Evolutionary conservation across 768 basidiomycete species (phyloP).

Genomic region (Suillus placidus): DNA sequence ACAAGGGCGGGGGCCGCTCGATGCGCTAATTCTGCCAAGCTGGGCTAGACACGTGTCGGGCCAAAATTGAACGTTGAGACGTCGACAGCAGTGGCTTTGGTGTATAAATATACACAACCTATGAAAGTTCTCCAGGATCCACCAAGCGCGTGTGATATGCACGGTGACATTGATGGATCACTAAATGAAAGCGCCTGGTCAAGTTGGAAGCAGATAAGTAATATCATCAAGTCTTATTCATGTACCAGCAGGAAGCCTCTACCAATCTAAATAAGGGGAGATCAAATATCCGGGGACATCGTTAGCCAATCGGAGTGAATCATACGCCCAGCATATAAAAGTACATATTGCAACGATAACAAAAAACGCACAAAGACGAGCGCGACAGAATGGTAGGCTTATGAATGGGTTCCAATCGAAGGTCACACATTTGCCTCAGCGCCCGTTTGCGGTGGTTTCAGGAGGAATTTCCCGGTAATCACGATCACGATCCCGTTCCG

Average conservation of each 20-base stretch:
- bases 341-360: neutral
- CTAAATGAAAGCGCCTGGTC: neutral
- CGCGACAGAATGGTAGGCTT: neutral
- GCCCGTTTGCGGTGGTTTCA: slow-evolving; percentile 28
- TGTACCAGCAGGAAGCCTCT: neutral
- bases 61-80: neutral
- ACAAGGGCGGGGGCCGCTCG: neutral
- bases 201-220: neutral
- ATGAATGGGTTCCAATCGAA: neutral
- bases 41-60: no score
- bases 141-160: neutral
- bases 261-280: neutral
- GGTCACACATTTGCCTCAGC: neutral
- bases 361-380: neutral
- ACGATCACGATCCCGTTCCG: slow-evolving; percentile 11
- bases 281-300: neutral
- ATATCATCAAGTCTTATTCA: neutral
- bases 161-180: neutral
- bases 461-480: slow-evolving; percentile 7
- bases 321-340: neutral
- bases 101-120: neutral
- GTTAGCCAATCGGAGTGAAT: neutral
- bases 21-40: neutral
- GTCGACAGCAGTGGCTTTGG: neutral
- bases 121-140: neutral